These are phyloP conservation scores for Boletus chippewaensis DNA, from an alignment of 1,284 basidiomycete genomes.

Conservation along the genomic window DNA sequence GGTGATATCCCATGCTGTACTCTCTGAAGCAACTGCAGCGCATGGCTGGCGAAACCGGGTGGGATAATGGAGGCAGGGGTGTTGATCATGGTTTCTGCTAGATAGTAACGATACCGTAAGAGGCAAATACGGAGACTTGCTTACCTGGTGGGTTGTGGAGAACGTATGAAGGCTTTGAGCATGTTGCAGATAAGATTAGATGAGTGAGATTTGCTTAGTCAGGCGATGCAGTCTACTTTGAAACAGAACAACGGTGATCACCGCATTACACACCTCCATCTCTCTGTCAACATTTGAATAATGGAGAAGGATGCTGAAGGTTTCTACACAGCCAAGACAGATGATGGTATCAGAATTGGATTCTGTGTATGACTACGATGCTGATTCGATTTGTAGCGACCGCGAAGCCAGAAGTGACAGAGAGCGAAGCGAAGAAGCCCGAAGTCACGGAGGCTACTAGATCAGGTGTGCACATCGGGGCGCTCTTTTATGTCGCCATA, in stretches of 20 bases:
- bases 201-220: constrained; percentile 23
- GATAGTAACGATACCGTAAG: not conserved
- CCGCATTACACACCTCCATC: not conserved
- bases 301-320: constrained; percentile 72
- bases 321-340: constrained; percentile 50
- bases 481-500: not conserved
- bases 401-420: constrained; percentile 24
- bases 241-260: not conserved
- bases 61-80: constrained; percentile 10
- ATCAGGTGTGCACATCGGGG: constrained; percentile 20
- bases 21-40: constrained; percentile 35
- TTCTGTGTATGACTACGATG: not conserved
- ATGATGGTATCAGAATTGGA: constrained; percentile 21
- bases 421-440: constrained; percentile 20
- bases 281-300: constrained; percentile 12
- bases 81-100: constrained; percentile 14
- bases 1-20: constrained; percentile 43
- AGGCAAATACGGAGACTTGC: not conserved
- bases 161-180: not conserved
- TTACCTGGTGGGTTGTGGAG: not conserved
- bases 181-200: constrained; percentile 22
- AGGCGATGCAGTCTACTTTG: constrained; percentile 5
- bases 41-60: constrained; percentile 25
- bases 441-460: constrained; percentile 21
- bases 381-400: constrained; percentile 17